Evolutionary conservation across 2,329 filamentous ascomycete species (phyloP), one percentile per base, ranked within the genome.

Genomic region (Lachnellula suecica): DNA sequence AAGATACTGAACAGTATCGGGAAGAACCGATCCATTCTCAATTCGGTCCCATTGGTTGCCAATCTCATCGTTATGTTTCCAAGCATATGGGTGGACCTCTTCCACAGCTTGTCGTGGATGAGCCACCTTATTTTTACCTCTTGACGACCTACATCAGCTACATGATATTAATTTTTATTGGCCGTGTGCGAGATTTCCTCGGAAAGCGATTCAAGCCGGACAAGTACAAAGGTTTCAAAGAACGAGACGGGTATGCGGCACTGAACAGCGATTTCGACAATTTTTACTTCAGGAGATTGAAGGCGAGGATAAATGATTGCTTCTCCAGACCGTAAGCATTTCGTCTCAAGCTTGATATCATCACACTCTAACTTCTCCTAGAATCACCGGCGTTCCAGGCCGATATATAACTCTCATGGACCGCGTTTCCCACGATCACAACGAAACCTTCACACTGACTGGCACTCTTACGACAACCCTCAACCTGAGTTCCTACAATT

Each of bases 101-200:
- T 53, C 84, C 85, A 42, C 83, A 91, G 34, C 92, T 93, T 4
- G 77, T 97, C 54, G 90, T 96, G 69, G 94, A 99, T 67, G 93
- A 97, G 71, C 93, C 94, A 38, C 91, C 93, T 17, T 97, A 97
- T 75, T 97, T 92, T 78, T 97, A 89, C 74, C 84, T 99, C 65
- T 82, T 99, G 63, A 97, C 94, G 31, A 99, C 94, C 66, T 99
- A 99, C 78, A 90, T 99, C 72, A 97, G 91, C 74, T 99, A 99
- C 72, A 81, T 99, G 59, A 86, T 97, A 62, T 82, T 99, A 65
- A 97, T 99, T 69, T 84, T 94, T 60, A 92, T 97, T 59, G 94
- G 94, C 51, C 94, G 99, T 69, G 85, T 97, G 55, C 86, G 93
- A 68, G 94, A 99, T 71, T 97, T 97, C 74, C 97, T 99, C 69